A percentile compares a stretch with the other conserved stretches of the same genome.
phyloP scores from a whole-genome alignment of 768 basidiomycete species.

The Russula earlei region DNA sequence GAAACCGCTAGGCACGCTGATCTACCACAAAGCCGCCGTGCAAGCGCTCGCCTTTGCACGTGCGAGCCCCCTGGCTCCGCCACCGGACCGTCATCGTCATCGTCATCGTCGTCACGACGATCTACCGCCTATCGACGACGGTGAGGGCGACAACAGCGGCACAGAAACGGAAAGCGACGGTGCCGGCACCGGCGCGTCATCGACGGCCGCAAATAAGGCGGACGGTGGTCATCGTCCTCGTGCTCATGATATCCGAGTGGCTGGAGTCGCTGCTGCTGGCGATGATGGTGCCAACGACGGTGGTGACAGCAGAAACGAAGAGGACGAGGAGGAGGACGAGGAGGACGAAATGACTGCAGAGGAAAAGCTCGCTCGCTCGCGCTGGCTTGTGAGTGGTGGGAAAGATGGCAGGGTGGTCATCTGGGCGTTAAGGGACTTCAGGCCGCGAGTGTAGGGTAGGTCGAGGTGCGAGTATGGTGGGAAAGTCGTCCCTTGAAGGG shows the following conservation, averaged over 20 bases:
- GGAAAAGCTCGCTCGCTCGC: slow-evolving; percentile 12
- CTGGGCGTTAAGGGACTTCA: slow-evolving; percentile 19
- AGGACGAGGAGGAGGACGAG: neutral
- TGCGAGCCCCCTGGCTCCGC: neutral
- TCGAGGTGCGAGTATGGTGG: too few relatives aligned
- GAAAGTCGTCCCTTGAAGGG: too few relatives aligned
- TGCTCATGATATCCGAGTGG: neutral
- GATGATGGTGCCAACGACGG: neutral
- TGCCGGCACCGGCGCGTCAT: too few relatives aligned
- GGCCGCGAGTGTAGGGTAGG: too few relatives aligned
- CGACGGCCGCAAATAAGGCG: too few relatives aligned
- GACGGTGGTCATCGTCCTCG: neutral
- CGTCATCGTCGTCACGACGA: too few relatives aligned
- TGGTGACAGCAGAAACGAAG: neutral
- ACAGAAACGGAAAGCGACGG: too few relatives aligned
- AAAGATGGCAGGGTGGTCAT: slow-evolving; percentile 18
- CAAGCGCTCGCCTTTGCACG: slow-evolving; percentile 66
- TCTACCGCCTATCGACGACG: too few relatives aligned
- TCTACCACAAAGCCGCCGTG: slow-evolving; percentile 71
- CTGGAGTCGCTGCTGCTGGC: neutral
- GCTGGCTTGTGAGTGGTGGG: slow-evolving; percentile 19
- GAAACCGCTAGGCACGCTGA: slow-evolving; percentile 76
- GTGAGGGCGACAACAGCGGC: too few relatives aligned
- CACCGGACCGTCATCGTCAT: neutral
- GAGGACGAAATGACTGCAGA: slow-evolving; percentile 16